Base-by-base conservation (phyloP, 352 stramenopile species). In the Blastocystis hominis region DNA sequence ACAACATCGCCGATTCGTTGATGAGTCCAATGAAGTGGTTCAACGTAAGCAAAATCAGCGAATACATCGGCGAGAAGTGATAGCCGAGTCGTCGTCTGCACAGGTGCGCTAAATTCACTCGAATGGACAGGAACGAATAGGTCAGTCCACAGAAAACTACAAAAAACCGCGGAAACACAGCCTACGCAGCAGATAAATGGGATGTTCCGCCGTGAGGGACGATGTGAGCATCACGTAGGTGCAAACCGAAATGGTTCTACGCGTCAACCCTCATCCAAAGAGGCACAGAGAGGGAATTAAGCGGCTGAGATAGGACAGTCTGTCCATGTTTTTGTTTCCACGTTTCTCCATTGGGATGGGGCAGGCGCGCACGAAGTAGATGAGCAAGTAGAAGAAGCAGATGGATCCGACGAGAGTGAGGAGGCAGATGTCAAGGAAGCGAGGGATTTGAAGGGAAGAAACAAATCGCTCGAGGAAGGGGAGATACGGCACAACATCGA, bases 311-410 rank as follows among this genome's bases (percentile, higher is more conserved):
- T 63, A 86, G 24, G 59, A 72, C 36, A 7, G 5, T 38, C 76
- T 10, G 50, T 72, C 63, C 40, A 86, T 10, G 54, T 86, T 86
- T 44, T 86, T 86, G 59, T 86, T 86, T 50, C 76, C 76, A n/a
- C 76, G 76, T 20, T 76, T 72, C 44, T 86, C 63, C 50, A 59
- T 38, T 3, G 59, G 59, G 47, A 86, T 76, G 40, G 76, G 40
- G 10, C 13, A 76, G 6, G 40, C 20, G 36, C 47, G 54, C 40
- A 86, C 40, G 42, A 86, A 62, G 6, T 36, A 77, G 0, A 40
- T n/a, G 20, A 75, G 20, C 36, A 17, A 9, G 15, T 46, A 70
- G 17, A 86, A 40, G n/a, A 72, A 24, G 30, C 68, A 77, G 24
- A 55, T 86, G 20, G 69, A 55, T 0, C 13, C 30, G 7, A 86